Conservation (phyloP, 176 grass and related monocot genomes). For the Luzula sylvatica region DNA sequence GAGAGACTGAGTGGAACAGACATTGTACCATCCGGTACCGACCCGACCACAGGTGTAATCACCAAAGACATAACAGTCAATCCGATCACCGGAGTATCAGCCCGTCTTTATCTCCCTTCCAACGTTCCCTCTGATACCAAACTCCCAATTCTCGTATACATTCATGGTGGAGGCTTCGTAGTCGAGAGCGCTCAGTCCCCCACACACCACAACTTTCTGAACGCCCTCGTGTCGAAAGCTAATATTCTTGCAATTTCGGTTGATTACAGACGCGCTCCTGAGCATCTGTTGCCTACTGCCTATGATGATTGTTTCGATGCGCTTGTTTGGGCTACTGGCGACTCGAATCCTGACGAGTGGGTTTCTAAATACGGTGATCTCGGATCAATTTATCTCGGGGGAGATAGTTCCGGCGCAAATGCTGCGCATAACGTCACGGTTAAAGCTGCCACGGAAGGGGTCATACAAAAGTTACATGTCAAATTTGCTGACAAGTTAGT, state of each 20-base stretch:
- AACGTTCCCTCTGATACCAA: not conserved
- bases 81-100: not conserved
- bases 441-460: constrained; percentile 4
- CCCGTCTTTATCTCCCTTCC: constrained; percentile 24
- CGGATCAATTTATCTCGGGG: constrained; percentile 35
- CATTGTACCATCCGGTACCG: constrained; percentile 8
- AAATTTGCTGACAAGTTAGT: no score
- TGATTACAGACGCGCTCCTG: constrained; percentile 48
- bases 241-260: constrained; percentile 37
- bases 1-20: constrained; percentile 15
- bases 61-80: constrained; percentile 27
- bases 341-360: constrained; percentile 33
- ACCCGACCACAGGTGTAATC: constrained; percentile 12
- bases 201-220: constrained; percentile 26
- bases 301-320: constrained; percentile 50
- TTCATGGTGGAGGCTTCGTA: constrained; percentile 57
- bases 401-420: constrained; percentile 58
- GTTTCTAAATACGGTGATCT: constrained; percentile 40
- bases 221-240: constrained; percentile 24
- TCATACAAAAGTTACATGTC: no score
- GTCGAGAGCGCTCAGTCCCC: constrained; percentile 17
- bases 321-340: constrained; percentile 27
- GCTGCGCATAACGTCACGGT: constrained; percentile 40
- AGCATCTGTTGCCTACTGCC: constrained; percentile 42
- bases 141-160: constrained; percentile 33